Conservation (phyloP, 768 basidiomycete genomes). For the Lactarius sp. region DNA sequence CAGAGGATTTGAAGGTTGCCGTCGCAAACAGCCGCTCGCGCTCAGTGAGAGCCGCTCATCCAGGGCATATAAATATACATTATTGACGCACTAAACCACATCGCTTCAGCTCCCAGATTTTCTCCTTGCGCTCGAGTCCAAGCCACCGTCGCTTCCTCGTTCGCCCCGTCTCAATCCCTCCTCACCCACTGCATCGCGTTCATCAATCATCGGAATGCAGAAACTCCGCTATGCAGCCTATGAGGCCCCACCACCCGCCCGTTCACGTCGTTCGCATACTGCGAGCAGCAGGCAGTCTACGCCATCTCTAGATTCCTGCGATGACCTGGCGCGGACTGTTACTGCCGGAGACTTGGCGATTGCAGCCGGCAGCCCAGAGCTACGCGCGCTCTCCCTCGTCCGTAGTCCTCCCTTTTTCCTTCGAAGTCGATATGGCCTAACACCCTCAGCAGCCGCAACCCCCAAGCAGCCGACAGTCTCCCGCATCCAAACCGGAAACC, state of each 20-base stretch:
- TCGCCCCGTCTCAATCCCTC: conserved; percentile 21
- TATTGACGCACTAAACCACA: conserved; percentile 9
- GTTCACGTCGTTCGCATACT: conserved; percentile 32
- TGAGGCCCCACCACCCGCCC: conserved; percentile 50
- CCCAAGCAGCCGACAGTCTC: conserved; percentile 11
- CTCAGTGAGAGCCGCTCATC: conserved; percentile 42
- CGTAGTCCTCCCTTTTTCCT: not conserved
- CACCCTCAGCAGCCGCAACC: not conserved
- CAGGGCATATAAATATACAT: not conserved
- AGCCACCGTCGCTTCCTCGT: conserved; percentile 26
- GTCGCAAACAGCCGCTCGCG: conserved; percentile 46
- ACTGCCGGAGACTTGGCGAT: conserved; percentile 26
- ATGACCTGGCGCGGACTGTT: conserved; percentile 28
- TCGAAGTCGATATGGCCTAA: not conserved
- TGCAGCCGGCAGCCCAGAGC: conserved; percentile 25
- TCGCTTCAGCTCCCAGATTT: conserved; percentile 65
- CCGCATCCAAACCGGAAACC: conserved; percentile 1
- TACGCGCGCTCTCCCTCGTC: conserved; percentile 21
- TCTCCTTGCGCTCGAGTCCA: conserved; percentile 43
- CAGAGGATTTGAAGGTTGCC: conserved; percentile 42
- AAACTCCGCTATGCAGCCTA: conserved; percentile 70
- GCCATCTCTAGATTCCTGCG: conserved; percentile 33
- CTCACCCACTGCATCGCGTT: conserved; percentile 27
- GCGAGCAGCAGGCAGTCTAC: conserved; percentile 36
- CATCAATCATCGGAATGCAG: conserved; percentile 34